Conservation (phyloP, 2,329 filamentous ascomycete genomes). For the Fusarium albosuccineum region DNA sequence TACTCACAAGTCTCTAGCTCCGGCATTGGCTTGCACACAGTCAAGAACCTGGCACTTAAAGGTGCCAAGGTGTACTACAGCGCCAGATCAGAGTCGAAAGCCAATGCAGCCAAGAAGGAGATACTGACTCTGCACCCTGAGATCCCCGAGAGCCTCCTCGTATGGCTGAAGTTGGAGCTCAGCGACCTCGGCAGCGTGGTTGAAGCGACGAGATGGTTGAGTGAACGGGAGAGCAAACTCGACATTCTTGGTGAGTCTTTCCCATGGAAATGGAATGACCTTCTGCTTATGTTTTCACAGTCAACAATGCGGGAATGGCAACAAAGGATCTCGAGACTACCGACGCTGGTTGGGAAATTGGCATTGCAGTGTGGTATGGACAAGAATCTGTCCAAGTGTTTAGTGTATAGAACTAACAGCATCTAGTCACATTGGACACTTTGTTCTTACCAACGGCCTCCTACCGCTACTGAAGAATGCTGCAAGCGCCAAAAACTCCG, state of each 20-base stretch:
- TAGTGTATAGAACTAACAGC: not conserved
- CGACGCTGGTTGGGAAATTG: not conserved
- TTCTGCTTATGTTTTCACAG: not conserved
- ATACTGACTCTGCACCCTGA: not conserved
- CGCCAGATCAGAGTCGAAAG: not conserved
- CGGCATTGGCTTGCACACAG: constrained; percentile 5
- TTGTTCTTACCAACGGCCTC: not conserved
- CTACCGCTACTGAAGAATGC: not conserved
- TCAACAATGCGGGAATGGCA: constrained; percentile 1
- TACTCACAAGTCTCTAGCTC: not conserved
- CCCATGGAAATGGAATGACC: not conserved
- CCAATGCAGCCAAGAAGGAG: not conserved
- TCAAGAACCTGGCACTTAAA: not conserved
- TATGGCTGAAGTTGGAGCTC: not conserved
- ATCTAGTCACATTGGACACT: not conserved
- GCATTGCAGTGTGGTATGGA: not conserved
- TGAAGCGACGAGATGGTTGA: not conserved
- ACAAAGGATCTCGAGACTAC: not conserved
- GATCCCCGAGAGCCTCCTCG: not conserved
- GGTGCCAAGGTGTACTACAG: constrained; percentile 10
- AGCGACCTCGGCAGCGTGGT: not conserved
- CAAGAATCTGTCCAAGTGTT: accelerated
- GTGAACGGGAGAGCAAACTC: not conserved
- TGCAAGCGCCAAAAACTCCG: not conserved
- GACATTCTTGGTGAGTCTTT: not conserved